Base-by-base conservation (phyloP, 129 eudicot species). In the Dittrichia graveolens region DNA sequence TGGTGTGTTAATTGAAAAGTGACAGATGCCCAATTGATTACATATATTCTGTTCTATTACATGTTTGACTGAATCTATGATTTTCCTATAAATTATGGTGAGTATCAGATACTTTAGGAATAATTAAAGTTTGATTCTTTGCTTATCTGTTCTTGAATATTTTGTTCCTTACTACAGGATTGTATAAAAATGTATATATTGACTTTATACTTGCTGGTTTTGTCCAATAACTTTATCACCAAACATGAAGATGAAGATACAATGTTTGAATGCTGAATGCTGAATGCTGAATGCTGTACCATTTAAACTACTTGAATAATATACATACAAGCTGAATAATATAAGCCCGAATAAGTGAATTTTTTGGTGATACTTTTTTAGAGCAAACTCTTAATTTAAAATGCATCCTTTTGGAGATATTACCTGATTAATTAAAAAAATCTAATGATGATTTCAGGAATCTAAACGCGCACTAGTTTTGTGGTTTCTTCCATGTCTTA, bases 401-500 rank as follows among this genome's bases (percentile, higher is more conserved):
- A 18, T 19, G 18, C 55, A 50, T 74, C 64, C 50, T 40, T 40
- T 50, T 74, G 44, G 11, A 10, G 53, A 16, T 8, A 52, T 65
- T 64, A 44, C 48, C 44, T 15, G 4, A 0, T n/a, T 5, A 40
- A 7, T 61, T 9, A 67, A 44, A 60, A 3, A 18, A 2, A 55
- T 44, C 8, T 56, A 44, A 42, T 35, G 61, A 7, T 47, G 40
- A 76, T 77, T 43, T 55, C 87, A 91, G 92, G 91, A 81, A 7
- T 75, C 92, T 24, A 57, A 80, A 8, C 92, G 85, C 16, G 63
- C 84, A 47, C 69, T 91, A 50, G 48, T 78, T n/a, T 48, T 80
- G 49, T 91, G 90, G 92, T 73, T 91, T 46, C 76, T 91, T 50
- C 88, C 95, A 40, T 91, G 97, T 80, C 79, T 83, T 60, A 67